Percentiles rank a stretch among this genome's conserved stretches.
Evolutionary conservation across 148 eudicot species (phyloP).

Genomic region (Diospyros kaki): DNA sequence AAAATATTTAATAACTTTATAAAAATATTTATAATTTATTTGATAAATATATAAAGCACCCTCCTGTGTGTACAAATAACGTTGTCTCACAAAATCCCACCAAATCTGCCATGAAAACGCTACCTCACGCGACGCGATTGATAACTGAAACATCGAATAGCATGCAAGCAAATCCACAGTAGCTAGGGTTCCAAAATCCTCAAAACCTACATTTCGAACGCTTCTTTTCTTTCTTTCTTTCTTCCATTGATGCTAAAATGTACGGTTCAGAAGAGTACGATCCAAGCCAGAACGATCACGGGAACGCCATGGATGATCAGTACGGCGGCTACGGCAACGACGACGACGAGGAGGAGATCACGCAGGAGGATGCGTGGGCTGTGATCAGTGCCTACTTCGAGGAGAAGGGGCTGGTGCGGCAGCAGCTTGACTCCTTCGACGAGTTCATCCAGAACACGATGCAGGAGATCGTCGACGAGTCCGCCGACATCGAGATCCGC

Average conservation of each 20-base stretch:
- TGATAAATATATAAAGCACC: too few species aligned
- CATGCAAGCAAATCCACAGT: neutral
- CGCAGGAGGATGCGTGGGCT: slow-evolving; percentile 93
- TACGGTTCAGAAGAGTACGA: slow-evolving; percentile 9
- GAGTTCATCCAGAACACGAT: slow-evolving; percentile 96
- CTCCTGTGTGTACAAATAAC: too few species aligned
- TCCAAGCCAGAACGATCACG: slow-evolving; percentile 6
- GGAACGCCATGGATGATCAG: neutral
- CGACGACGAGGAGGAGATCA: slow-evolving; percentile 65
- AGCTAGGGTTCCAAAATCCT: neutral
- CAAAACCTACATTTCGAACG: too few species aligned
- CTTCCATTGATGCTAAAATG: neutral
- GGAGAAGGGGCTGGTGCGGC: slow-evolving; percentile 85
- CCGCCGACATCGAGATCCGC: slow-evolving; percentile 81
- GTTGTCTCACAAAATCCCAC: neutral
- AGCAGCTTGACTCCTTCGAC: slow-evolving; percentile 86
- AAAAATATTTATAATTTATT: too few species aligned
- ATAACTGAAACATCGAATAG: neutral
- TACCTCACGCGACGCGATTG: neutral
- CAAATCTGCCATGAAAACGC: neutral
- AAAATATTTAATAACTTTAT: too few species aligned
- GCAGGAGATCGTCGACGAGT: slow-evolving; percentile 96
- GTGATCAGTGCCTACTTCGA: slow-evolving; percentile 92
- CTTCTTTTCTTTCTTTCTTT: neutral
- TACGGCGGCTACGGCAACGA: slow-evolving; percentile 18